Conservation (phyloP, 805 yeast genomes). For the Candida adriatica region DNA sequence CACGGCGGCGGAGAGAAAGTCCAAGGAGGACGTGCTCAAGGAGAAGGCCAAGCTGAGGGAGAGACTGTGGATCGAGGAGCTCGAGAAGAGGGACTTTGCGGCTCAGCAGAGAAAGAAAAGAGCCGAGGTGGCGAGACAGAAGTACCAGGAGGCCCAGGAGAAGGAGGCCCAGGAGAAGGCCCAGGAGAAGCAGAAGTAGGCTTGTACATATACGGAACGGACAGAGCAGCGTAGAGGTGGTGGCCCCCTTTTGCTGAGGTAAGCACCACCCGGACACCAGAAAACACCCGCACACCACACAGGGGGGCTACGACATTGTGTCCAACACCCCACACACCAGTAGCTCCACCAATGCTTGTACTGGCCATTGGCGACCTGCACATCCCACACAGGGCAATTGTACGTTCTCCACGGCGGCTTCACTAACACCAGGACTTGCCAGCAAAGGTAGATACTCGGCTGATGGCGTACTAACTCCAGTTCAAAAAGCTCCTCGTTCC, state of each 20-base stretch:
- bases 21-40: conserved; percentile 57
- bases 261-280: no score
- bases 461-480: conserved; percentile 24
- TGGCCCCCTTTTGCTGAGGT: no score
- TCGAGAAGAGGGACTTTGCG: conserved; percentile 79
- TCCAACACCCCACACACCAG: no score
- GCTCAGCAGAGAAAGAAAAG: conserved; percentile 61
- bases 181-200: background rate
- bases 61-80: conserved; percentile 78
- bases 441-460: conserved; percentile 25
- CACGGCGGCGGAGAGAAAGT: conserved; percentile 34
- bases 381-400: conserved; percentile 81
- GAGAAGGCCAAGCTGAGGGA: conserved; percentile 85
- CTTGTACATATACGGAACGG: no score
- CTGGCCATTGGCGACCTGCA: conserved; percentile 86
- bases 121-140: conserved; percentile 52
- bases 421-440: conserved; percentile 35
- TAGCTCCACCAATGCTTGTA: conserved; percentile 59
- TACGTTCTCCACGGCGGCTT: conserved; percentile 22
- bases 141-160: conserved; percentile 35
- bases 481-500: conserved; percentile 76
- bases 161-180: conserved; percentile 29
- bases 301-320: no score
- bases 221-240: no score
- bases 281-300: no score